Evolutionary conservation across 148 eudicot species (phyloP).

Genomic region (Camellia sinensis): DNA sequence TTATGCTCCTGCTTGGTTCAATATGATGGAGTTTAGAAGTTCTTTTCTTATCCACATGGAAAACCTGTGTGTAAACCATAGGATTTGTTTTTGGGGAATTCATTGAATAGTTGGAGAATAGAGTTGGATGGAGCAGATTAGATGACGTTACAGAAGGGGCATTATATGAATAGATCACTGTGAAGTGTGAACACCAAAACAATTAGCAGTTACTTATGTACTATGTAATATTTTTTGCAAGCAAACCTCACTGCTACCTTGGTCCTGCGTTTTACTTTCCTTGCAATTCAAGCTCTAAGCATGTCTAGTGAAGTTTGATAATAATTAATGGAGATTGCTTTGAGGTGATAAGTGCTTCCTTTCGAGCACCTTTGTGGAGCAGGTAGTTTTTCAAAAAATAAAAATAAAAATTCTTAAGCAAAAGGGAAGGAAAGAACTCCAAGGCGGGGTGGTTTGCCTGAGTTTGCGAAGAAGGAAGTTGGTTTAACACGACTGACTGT

Average conservation of each 20-base stretch:
- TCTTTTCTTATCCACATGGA: neutral
- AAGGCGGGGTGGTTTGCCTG: too few species aligned
- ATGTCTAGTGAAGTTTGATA: too few species aligned
- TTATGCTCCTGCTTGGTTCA: neutral
- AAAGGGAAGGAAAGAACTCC: too few species aligned
- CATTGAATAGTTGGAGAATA: neutral
- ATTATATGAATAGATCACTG: neutral
- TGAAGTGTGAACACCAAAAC: neutral
- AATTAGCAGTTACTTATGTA: neutral
- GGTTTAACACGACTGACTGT: too few species aligned
- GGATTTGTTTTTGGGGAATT: neutral
- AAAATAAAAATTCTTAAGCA: too few species aligned
- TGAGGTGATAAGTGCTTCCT: neutral
- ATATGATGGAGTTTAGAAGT: neutral
- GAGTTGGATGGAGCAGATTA: neutral
- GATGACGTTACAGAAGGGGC: neutral
- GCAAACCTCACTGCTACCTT: too few species aligned
- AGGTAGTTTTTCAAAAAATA: too few species aligned
- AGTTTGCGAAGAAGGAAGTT: too few species aligned
- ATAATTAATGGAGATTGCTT: neutral
- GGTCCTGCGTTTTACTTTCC: too few species aligned
- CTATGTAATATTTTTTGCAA: too few species aligned
- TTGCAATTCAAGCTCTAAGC: too few species aligned
- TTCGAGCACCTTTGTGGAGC: neutral
- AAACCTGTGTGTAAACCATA: neutral